Evolutionary conservation across 2,329 filamentous ascomycete genomes (phyloP), one percentile per base, ranked within the genome.

Genomic region (Phialophora expanda): DNA sequence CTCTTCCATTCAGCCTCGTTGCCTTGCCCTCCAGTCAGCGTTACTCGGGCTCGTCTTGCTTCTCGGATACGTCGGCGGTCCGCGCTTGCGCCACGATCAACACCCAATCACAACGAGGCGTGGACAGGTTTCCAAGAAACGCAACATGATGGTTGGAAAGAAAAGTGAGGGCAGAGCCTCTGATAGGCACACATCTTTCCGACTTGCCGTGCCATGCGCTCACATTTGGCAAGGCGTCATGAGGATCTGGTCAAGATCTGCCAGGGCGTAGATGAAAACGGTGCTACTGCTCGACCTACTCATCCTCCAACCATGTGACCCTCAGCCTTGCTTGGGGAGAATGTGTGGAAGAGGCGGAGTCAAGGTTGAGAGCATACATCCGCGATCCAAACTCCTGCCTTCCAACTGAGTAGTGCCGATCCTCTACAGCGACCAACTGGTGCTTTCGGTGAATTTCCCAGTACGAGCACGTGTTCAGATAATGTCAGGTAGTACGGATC

Each of bases 1-100:
- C 17, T 17, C 38, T 44, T 11, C 17, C 17, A 17, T n/a, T 44
- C 46, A 20, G 46, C 58, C 48, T 53, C 17, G 58, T 41, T 61
- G 58, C 46, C 46, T 53, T 53, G 44, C 20, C 22, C 28, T 26
- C 28, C 44, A 7, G 48, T 38, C 58, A 53, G 12, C 41, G 58
- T 50, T 48, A 59, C 14, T 22, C 55, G 55, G 11, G 9, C 17
- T n/a, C 22, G 20, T 20, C 20, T 53, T 53, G 48, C 22, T 26
- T 53, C 22, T 50, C 56, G 56, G 56, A 59, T 48, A 9, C 46
- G 56, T 59, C 56, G 56, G 41, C 22, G 30, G 11, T 12, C 51
- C 50, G 59, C 48, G 44, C 58, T 51, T 61, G 63, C 63, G 63
- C 63, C 63, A 65, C 63, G 58, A 57, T 62, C 20, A 20, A 53